Percentiles rank a stretch among this genome's conserved stretches.
Conservation (phyloP, 495 filamentous ascomycete genomes). For the Podospora sp. region DNA sequence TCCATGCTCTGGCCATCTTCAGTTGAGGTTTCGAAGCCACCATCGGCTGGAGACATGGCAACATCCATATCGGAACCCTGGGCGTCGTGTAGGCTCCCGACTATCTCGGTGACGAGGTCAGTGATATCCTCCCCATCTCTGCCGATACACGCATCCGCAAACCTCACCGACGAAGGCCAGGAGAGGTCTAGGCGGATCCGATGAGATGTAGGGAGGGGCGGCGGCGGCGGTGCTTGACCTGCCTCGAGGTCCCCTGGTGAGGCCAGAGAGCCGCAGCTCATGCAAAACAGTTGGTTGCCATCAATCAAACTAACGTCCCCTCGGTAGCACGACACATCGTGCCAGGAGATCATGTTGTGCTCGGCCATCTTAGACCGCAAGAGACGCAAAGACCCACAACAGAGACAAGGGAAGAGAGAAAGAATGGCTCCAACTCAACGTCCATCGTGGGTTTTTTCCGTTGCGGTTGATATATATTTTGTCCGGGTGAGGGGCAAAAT, state of each 20-base stretch:
- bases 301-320: conserved; percentile 24
- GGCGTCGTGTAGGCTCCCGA: not conserved
- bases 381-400: not conserved
- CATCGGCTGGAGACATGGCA: not conserved
- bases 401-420: not conserved
- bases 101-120: conserved; percentile 1
- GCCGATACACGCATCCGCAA: conserved; percentile 7
- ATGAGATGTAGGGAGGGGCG: conserved; percentile 16
- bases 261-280: conserved; percentile 29
- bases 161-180: conserved; percentile 23
- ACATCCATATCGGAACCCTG: not conserved
- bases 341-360: conserved; percentile 22
- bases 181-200: conserved; percentile 14
- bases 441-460: too few species aligned
- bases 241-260: conserved; percentile 19
- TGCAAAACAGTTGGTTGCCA: conserved; percentile 20
- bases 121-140: conserved; percentile 14
- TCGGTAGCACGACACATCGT: conserved; percentile 22
- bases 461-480: too few species aligned
- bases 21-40: not conserved
- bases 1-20: too few species aligned
- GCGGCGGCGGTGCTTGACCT: conserved; percentile 19
- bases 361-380: not conserved
- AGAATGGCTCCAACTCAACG: not conserved
- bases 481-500: too few species aligned